Evolutionary conservation across 1,284 basidiomycete species (phyloP), one percentile per base, ranked within the genome.

Genomic region (Fereydounia khargensis): DNA sequence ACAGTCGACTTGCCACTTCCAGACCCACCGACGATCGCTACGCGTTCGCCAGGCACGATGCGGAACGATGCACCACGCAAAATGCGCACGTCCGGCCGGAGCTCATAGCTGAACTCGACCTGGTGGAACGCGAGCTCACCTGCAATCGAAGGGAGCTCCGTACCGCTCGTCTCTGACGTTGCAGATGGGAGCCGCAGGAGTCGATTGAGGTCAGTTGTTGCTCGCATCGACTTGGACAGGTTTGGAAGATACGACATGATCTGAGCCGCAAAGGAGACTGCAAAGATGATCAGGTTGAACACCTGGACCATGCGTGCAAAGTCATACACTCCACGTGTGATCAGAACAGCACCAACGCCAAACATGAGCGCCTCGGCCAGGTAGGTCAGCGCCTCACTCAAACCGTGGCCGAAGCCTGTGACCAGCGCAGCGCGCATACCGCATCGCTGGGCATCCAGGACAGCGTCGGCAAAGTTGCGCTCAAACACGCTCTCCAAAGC

Each of bases 231-330:
- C 49, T 71, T 73, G 24, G 53, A 48, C 3, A 70, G 42, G 6
- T 55, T 59, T 0, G 73, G 72, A 20, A 76, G 36, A 78, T 91
- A 92, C 21, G 84, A 82, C 82, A 96, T 85, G 60, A 91, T 82
- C 74, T 91, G 88, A 19, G 86, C 85, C 1, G 89, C 89, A 59
- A 95, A 94, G 3, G 89, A 89, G 51, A 97, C 85, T 0, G 88
- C 86, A 79, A 97, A 97, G 28, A 97, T 85, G 47, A 97, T 86
- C 47, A 97, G 81, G 54, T 92, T 87, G 73, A 95, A 84, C 19
- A 89, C 87, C 77, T 91, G 83, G 35, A 95, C 82, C 86, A 96
- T 89, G 57, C 86, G 83, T 54, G 86, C 80, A 75, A 94, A 95
- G 13, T 84, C 83, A 77, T 94, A 91, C 11, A 82, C 84, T n/a